Evolutionary conservation across 257 asterid genomes (phyloP).

Genomic region (Capsicum rhomboideum): DNA sequence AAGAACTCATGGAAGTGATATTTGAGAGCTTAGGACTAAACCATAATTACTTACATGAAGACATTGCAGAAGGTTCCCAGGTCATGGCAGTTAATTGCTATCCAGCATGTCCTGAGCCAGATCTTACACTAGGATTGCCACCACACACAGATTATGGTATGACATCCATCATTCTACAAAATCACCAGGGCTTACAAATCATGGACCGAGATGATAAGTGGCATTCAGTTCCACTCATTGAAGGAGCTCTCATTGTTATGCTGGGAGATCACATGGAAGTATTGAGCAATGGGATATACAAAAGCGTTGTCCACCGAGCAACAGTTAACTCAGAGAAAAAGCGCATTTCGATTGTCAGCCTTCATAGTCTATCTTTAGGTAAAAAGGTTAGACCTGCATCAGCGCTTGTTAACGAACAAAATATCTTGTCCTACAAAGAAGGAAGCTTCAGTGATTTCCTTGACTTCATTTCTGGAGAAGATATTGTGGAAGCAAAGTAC

Average conservation of each 20-base stretch:
- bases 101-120: slow-evolving; percentile 60
- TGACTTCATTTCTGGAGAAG: slow-evolving; percentile 35
- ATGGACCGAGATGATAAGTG: slow-evolving; percentile 31
- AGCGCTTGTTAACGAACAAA: slow-evolving; percentile 36
- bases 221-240: slow-evolving; percentile 35
- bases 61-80: slow-evolving; percentile 41
- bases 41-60: slow-evolving; percentile 33
- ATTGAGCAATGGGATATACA: slow-evolving; percentile 52
- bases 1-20: slow-evolving; percentile 26
- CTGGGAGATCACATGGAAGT: slow-evolving; percentile 65
- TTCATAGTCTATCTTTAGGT: slow-evolving; percentile 39
- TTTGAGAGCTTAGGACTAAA: slow-evolving; percentile 43
- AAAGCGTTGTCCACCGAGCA: slow-evolving; percentile 42
- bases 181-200: slow-evolving; percentile 40
- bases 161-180: slow-evolving; percentile 39
- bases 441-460: slow-evolving; percentile 47
- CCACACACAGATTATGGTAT: slow-evolving; percentile 52
- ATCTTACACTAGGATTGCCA: slow-evolving; percentile 49
- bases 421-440: slow-evolving; percentile 34
- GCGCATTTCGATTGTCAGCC: slow-evolving; percentile 51
- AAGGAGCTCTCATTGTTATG: slow-evolving; percentile 35
- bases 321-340: slow-evolving; percentile 28
- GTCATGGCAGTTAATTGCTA: slow-evolving; percentile 46
- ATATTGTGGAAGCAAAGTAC: slow-evolving; percentile 27
- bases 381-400: slow-evolving; percentile 39